Base-by-base conservation (phyloP, 495 filamentous ascomycete species). In the Penicillium antarcticum region DNA sequence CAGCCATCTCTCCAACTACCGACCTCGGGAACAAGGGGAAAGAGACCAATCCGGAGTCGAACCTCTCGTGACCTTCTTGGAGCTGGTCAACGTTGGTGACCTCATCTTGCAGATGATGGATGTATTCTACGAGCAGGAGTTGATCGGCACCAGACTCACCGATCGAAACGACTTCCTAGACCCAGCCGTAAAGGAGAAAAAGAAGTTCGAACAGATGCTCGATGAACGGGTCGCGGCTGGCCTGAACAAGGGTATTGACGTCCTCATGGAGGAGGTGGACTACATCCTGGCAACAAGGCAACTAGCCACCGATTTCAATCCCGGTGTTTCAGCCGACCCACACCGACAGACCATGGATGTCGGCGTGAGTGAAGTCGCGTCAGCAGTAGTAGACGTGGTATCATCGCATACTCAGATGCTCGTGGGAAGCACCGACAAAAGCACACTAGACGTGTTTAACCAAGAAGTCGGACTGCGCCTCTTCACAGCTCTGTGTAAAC, bases 51-150 rank as follows among this genome's bases (percentile, higher is more conserved):
- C 79, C 3, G 90, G 88, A 10, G 94, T 97, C 18, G 89, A 89
- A 39, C 95, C 95, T 2, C 78, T 99, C 1, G 89, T 97, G 11
- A 97, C 89, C 5, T 99, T 99, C 60, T 80, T 99, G 38, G 95
- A 99, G 66, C 80, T 99, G 45, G 95, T 97, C 61, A 97, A 97
- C 63, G 91, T 99, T 3, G 95, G 95, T 44, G 95, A 99, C 68
- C 80, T 99, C 14, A 99, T 99, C 53, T 87, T 95, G 42, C 95
- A 99, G 63, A 99, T 99, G 95, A 81, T 99, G 48, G 95, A 99
- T 61, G 91, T 99, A 16, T 99, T 99, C 70, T 99, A 95, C 68
- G 88, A 95, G 66, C 92, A 96, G 63, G 92, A 97, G 66, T 79
- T 99, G 31, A 85, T 90, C 5, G 83, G 82, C 0, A 79, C 83